A percentile compares a stretch with the other conserved stretches of the same genome.
Evolutionary conservation across 371 early-diverging fungal genomes (phyloP).

Genomic region (Rhizopus arrhizus): DNA sequence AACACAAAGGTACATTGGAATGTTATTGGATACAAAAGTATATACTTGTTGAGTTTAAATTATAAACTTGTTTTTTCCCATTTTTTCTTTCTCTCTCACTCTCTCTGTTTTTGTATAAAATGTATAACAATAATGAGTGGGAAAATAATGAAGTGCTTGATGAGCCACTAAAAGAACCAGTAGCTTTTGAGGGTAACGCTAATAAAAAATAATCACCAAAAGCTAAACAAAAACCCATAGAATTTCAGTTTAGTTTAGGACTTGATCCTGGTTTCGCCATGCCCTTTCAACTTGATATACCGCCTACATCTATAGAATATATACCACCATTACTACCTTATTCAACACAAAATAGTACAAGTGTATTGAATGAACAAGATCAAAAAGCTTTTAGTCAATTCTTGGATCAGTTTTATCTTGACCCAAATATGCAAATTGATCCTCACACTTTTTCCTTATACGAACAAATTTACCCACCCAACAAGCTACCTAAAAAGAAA

Average conservation of each 20-base stretch:
- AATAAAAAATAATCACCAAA: not conserved
- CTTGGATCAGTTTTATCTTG: slow-evolving; percentile 48
- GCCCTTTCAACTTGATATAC: slow-evolving; percentile 47
- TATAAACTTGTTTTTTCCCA: not conserved
- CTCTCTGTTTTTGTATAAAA: not conserved
- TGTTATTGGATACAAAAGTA: too few species aligned
- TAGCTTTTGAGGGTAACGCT: slow-evolving; percentile 50
- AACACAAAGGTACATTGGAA: too few species aligned
- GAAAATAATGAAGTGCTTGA: slow-evolving; percentile 3
- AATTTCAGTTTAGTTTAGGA: slow-evolving; percentile 53
- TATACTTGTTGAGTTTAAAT: not conserved
- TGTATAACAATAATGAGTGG: slow-evolving; percentile 11
- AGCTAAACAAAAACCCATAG: slow-evolving; percentile 12
- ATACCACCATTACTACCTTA: slow-evolving; percentile 12
- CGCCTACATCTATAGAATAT: slow-evolving; percentile 24
- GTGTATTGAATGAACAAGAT: slow-evolving; percentile 48
- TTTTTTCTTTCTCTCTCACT: not conserved
- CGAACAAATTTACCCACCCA: slow-evolving; percentile 31
- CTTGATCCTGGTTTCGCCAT: slow-evolving; percentile 52
- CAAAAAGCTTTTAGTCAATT: slow-evolving; percentile 47
- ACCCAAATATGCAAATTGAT: slow-evolving; percentile 38
- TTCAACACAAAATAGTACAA: slow-evolving; percentile 12
- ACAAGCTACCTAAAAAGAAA: slow-evolving; percentile 38
- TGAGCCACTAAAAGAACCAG: slow-evolving; percentile 49
- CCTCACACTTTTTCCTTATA: slow-evolving; percentile 25